Percentiles rank a stretch among this genome's conserved stretches.
Conservation (phyloP, 108 stramenopile genomes). For the Nannochloropsis granulata region DNA sequence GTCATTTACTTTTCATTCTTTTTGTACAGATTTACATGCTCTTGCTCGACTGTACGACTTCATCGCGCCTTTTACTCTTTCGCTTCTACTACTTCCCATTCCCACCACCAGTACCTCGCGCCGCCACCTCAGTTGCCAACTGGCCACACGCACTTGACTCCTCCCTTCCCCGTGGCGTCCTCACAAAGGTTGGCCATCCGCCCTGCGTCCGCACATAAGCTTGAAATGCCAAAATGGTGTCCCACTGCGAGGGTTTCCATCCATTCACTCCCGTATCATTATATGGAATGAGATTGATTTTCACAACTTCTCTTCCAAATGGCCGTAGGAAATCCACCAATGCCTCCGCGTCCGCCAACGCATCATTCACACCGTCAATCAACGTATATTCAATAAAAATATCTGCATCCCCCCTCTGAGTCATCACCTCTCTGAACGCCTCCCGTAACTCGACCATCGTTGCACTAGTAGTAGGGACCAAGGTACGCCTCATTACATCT, state of each 20-base stretch:
- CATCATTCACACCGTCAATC: constrained; percentile 64
- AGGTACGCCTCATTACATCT: constrained; percentile 48
- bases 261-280: constrained; percentile 28
- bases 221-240: not conserved
- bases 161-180: not conserved
- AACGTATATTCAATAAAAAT: constrained; percentile 63
- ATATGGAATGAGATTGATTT: constrained; percentile 65
- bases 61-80: too few relatives aligned
- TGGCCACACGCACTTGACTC: not conserved
- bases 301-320: constrained; percentile 45
- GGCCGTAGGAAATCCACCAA: constrained; percentile 48
- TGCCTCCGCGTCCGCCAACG: constrained; percentile 50
- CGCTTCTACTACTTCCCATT: too few relatives aligned
- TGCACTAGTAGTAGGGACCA: constrained; percentile 63
- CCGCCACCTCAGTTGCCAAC: not conserved
- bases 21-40: too few relatives aligned
- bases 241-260: not conserved
- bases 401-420: constrained; percentile 21
- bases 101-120: too few relatives aligned
- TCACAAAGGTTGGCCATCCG: not conserved
- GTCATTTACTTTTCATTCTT: too few relatives aligned
- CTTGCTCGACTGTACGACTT: too few relatives aligned
- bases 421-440: constrained; percentile 50
- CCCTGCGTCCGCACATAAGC: not conserved
- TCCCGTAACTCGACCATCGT: constrained; percentile 52